A percentile compares a stretch with the other conserved stretches of the same genome.
Evolutionary conservation across 2,329 filamentous ascomycete genomes (phyloP).

Genomic region (Scleromitrula shiraiana): DNA sequence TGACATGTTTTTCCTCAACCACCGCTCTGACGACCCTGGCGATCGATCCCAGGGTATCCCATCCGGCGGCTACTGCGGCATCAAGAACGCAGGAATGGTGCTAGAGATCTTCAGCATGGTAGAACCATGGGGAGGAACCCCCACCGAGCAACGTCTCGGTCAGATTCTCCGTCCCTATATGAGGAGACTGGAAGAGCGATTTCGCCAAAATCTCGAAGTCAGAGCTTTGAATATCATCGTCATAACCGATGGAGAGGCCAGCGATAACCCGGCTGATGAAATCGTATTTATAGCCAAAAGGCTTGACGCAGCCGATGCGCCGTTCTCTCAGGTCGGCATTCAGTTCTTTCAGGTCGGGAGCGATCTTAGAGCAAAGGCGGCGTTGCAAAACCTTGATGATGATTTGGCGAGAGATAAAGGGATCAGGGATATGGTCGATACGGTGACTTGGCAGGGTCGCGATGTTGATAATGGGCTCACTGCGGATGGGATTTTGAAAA

Average conservation of each 20-base stretch:
- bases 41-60: conserved; percentile 30
- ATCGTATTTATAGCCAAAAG: conserved; percentile 61
- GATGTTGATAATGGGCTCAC: conserved; percentile 40
- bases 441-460: conserved; percentile 61
- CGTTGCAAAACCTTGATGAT: conserved; percentile 70
- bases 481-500: conserved; percentile 69
- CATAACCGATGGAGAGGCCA: conserved; percentile 80
- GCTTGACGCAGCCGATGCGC: conserved; percentile 62
- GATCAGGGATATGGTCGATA: conserved; percentile 86
- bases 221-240: conserved; percentile 88
- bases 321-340: conserved; percentile 76
- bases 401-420: conserved; percentile 47
- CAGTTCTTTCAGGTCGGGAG: conserved; percentile 94
- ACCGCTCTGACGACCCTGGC: conserved; percentile 37
- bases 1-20: conserved; percentile 87
- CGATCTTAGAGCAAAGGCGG: conserved; percentile 54
- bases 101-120: conserved; percentile 63
- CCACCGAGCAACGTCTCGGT: conserved; percentile 64
- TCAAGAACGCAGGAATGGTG: conserved; percentile 51
- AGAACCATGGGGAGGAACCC: conserved; percentile 57
- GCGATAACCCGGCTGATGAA: conserved; percentile 66
- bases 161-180: conserved; percentile 70
- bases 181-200: conserved; percentile 38
- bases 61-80: conserved; percentile 52
- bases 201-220: conserved; percentile 34